Conservation (phyloP, 371 early-diverging fungal species). For the Lichtheimia ramosa region DNA sequence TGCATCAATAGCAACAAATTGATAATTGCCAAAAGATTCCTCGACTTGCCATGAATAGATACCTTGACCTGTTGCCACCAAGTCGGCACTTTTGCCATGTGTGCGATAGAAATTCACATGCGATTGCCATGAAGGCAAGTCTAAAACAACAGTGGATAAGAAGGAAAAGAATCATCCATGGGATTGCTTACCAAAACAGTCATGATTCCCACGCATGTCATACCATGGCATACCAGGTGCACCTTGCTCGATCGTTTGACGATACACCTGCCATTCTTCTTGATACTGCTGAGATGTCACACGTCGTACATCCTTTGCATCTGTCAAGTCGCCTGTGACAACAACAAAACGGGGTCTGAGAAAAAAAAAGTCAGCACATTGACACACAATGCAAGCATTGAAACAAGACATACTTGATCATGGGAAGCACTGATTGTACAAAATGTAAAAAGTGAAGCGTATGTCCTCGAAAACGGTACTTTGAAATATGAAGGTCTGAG, state of each 20-base stretch:
- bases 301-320: slow-evolving; percentile 73
- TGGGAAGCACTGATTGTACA: slow-evolving; percentile 68
- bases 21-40: slow-evolving; percentile 70
- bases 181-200: slow-evolving; percentile 77
- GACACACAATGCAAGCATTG: too few species aligned
- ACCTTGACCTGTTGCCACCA: slow-evolving; percentile 51
- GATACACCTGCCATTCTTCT: slow-evolving; percentile 85
- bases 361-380: not conserved
- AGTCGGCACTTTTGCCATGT: slow-evolving; percentile 50
- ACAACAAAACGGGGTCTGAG: slow-evolving; percentile 65
- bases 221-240: slow-evolving; percentile 59
- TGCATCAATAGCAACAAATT: slow-evolving; percentile 84
- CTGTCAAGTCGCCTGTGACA: slow-evolving; percentile 83
- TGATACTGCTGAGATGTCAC: slow-evolving; percentile 73
- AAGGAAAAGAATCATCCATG: slow-evolving; percentile 22
- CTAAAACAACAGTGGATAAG: slow-evolving; percentile 9
- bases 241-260: slow-evolving; percentile 56
- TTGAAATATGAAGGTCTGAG: slow-evolving; percentile 85
- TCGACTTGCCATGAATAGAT: slow-evolving; percentile 59
- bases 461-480: slow-evolving; percentile 64
- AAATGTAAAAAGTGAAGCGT: slow-evolving; percentile 76
- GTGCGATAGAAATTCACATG: slow-evolving; percentile 63
- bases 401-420: slow-evolving; percentile 36
- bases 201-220: slow-evolving; percentile 88
- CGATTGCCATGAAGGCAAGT: slow-evolving; percentile 67